These are phyloP conservation scores for Glarea lozoyensis DNA, from an alignment of 495 filamentous ascomycete genomes.

Conservation along the genomic window DNA sequence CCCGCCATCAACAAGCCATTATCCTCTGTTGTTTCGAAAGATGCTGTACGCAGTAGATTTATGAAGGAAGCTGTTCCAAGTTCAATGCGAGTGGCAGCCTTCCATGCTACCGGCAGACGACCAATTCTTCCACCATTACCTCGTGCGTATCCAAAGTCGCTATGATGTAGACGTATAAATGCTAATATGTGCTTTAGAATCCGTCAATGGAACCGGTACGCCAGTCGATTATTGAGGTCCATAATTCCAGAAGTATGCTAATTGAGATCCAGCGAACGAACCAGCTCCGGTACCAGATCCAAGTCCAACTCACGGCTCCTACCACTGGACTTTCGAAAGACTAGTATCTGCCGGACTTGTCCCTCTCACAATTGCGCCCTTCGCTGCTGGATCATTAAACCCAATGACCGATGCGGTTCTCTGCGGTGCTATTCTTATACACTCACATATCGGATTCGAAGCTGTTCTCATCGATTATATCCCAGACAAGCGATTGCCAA, in stretches of 20 bases:
- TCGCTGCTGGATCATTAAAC: slow-evolving; percentile 84
- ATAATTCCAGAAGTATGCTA: slow-evolving; percentile 14
- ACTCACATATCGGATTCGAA: slow-evolving; percentile 93
- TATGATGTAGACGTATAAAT: slow-evolving; percentile 20
- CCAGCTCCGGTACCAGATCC: slow-evolving; percentile 63
- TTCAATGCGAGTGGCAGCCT: slow-evolving; percentile 45
- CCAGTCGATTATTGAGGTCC: slow-evolving; percentile 11
- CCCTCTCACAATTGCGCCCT: slow-evolving; percentile 82
- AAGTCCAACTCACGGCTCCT: slow-evolving; percentile 75
- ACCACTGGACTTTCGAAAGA: slow-evolving; percentile 97
- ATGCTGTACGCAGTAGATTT: slow-evolving; percentile 23
- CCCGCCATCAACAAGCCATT: slow-evolving; percentile 22
- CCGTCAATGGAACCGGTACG: slow-evolving; percentile 71
- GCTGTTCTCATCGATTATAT: slow-evolving; percentile 86
- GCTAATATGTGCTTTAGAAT: slow-evolving; percentile 46
- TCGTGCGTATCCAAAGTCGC: slow-evolving; percentile 42
- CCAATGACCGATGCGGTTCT: slow-evolving; percentile 80
- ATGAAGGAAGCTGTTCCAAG: slow-evolving; percentile 25
- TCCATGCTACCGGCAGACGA: slow-evolving; percentile 62
- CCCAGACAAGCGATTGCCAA: slow-evolving; percentile 61
- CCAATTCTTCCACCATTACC: slow-evolving; percentile 59
- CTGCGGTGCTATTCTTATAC: slow-evolving; percentile 73
- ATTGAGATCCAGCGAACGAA: slow-evolving; percentile 65
- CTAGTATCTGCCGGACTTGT: slow-evolving; percentile 68
- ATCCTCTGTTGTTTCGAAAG: slow-evolving; percentile 20